Evolutionary conservation across 75 land plant genomes (phyloP).

Genomic region (Ceratopteris richardii): DNA sequence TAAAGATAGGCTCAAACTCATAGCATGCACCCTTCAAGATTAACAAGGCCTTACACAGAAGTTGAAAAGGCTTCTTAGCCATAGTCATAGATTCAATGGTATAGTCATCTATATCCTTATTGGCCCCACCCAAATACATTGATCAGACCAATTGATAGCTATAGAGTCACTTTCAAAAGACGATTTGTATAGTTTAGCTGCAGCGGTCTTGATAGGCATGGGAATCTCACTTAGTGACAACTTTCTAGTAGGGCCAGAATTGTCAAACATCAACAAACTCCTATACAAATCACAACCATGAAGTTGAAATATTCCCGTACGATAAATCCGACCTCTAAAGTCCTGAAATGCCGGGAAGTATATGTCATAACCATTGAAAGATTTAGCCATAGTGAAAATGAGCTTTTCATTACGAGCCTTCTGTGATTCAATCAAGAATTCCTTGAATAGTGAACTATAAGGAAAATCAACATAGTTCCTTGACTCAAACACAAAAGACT

Average conservation of each 20-base stretch:
- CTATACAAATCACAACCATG: constrained; percentile 1
- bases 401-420: background rate
- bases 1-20: constrained; percentile 1
- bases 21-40: background rate
- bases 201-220: background rate
- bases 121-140: background rate
- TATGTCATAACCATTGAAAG: background rate
- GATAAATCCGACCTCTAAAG: constrained; percentile 1
- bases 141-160: background rate
- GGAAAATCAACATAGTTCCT: background rate
- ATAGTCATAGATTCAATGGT: background rate
- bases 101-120: constrained; percentile 1
- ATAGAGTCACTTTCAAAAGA: background rate
- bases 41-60: background rate
- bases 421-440: constrained; percentile 1
- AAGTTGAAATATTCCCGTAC: background rate
- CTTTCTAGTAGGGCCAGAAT: background rate
- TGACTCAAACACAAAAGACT: background rate
- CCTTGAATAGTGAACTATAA: background rate
- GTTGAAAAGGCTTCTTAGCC: background rate
- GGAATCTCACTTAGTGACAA: background rate
- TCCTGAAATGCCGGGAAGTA: background rate
- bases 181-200: background rate
- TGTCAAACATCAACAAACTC: background rate
- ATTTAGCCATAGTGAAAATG: background rate